A percentile compares a stretch with the other conserved stretches of the same genome.
Conservation (phyloP, 495 filamentous ascomycete genomes). For the Talaromyces proteolyticus region DNA sequence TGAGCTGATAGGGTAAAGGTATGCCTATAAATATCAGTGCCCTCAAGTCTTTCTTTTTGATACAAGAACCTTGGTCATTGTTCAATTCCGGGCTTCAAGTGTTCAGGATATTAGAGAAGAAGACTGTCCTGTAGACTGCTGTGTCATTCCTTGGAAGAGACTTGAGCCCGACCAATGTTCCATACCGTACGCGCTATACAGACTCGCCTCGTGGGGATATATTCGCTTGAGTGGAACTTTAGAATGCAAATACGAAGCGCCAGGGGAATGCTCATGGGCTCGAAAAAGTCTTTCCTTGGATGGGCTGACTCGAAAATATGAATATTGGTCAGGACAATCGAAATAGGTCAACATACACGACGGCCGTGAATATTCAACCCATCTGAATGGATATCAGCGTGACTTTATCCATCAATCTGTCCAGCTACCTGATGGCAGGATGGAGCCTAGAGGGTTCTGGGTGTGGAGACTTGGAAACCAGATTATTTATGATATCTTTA, state of each 20-base stretch:
- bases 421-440: background rate
- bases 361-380: background rate
- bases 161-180: background rate
- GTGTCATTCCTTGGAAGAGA: background rate
- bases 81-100: background rate
- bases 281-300: background rate
- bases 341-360: background rate
- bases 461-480: too few relatives aligned
- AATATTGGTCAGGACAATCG: background rate
- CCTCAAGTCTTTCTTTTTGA: conserved; percentile 1
- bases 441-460: too few relatives aligned
- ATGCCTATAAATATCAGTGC: background rate
- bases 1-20: too few relatives aligned
- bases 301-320: background rate
- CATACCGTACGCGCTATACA: conserved; percentile 1
- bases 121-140: background rate
- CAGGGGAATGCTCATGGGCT: background rate
- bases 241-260: background rate
- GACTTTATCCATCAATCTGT: background rate
- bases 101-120: background rate
- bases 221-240: background rate
- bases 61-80: background rate
- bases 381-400: background rate
- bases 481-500: too few relatives aligned
- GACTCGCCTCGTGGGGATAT: background rate